phyloP scores from a whole-genome alignment of 345 rosid genomes.

The Aquilaria yunnanensis region DNA sequence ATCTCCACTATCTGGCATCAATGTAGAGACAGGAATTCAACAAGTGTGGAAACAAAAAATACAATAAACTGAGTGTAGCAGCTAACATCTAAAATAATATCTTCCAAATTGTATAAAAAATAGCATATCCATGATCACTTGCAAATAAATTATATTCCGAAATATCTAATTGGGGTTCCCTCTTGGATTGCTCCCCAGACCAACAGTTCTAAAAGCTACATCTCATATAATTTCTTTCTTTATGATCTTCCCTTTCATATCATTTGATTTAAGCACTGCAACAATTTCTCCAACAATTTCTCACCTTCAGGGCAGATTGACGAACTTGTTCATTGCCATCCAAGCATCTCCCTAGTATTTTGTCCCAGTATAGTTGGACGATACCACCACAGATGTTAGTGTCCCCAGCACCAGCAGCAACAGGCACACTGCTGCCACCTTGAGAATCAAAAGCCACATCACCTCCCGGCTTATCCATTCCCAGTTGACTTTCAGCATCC shows the following conservation, averaged over 20 bases:
- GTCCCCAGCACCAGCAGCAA: constrained; percentile 99
- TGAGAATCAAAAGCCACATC: constrained; percentile 29
- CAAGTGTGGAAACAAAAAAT: too few species aligned
- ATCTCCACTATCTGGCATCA: constrained; percentile 88
- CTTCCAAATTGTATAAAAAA: too few species aligned
- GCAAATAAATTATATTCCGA: too few species aligned
- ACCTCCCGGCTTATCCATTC: constrained; percentile 45
- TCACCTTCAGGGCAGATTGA: constrained; percentile 86
- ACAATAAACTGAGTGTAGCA: too few species aligned
- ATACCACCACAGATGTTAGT: constrained; percentile 99
- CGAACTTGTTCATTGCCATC: constrained; percentile 87
- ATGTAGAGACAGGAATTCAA: too few species aligned
- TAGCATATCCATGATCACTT: too few species aligned
- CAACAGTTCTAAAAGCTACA: too few species aligned
- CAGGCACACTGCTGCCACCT: constrained; percentile 66
- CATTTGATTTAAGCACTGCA: too few species aligned
- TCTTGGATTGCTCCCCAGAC: too few species aligned
- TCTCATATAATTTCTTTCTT: background rate
- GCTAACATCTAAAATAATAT: too few species aligned
- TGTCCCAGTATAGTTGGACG: constrained; percentile 94
- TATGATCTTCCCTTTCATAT: background rate
- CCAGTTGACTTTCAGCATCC: constrained; percentile 94
- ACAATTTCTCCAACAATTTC: background rate
- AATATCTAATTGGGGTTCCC: too few species aligned
- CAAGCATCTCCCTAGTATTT: constrained; percentile 76